Base-by-base conservation (phyloP, 257 asterid species). In the Avicennia marina region DNA sequence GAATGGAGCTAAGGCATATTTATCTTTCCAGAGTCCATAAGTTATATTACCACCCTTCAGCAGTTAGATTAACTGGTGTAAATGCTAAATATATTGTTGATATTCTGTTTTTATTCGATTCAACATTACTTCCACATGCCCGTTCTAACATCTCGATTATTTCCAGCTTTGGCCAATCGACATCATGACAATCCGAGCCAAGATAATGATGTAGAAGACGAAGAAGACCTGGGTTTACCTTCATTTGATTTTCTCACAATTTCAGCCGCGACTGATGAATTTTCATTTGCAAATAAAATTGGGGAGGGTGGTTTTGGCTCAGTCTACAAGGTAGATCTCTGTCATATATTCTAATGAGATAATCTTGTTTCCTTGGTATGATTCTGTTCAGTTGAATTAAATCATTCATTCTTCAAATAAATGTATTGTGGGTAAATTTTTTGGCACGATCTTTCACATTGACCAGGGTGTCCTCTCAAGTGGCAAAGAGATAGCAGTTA, bases 261-360 rank as follows among this genome's bases (percentile, higher is more conserved):
- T 54, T 56, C 75, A 2, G 63, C 62, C 38, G 79, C 84, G 15
- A 82, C 90, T 11, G 51, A 70, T 12, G 64, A 72, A 21, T 82
- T 82, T 41, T 71, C 84, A 3, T 65, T 63, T 17, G 61, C 33
- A n/a, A 77, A 77, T 29, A 74, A 66, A 63, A 63, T 80, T 1
- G 87, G 87, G 26, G 79, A 77, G 66, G 87, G 87, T 31, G 84
- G 87, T 21, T 80, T 80, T 52, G 87, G 87, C 18, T 19, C 40
- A 24, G 84, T 80, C 61, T 80, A 80, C 68, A 80, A 72, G 84
- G 87, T 80, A 60, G n/a, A 22, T 55, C 32, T 4, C 19, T 2
- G 31, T 47, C 17, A 16, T 17, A 1, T n/a, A 6, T 16, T 3
- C 18, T 19, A 44, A 0, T 9, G 8, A n/a, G 9, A 20, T 20